Evolutionary conservation across 73 alveolate genomes (phyloP).

Genomic region (Tetrahymena borealis): DNA sequence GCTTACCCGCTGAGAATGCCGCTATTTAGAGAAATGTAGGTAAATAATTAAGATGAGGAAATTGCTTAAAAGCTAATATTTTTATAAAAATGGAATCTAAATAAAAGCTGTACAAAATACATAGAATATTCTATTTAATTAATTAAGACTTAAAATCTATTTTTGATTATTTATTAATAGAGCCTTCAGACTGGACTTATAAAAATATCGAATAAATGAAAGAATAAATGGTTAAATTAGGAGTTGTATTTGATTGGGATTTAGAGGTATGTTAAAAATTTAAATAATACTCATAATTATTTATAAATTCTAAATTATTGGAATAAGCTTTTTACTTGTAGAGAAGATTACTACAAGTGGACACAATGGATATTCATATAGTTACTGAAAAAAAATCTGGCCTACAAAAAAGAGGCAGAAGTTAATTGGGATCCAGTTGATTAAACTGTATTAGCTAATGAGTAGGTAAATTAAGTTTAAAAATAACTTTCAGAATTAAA

Average conservation of each 20-base stretch:
- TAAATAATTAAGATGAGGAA: too few relatives aligned
- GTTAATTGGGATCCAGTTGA: conserved; percentile 71
- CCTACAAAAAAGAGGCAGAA: conserved; percentile 57
- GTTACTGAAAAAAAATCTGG: conserved; percentile 49
- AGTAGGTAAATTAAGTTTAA: conserved; percentile 49
- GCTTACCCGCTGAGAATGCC: conserved; percentile 73
- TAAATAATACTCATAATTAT: conserved; percentile 5
- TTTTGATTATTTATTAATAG: too few relatives aligned
- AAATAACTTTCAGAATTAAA: too few relatives aligned
- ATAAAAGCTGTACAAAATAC: too few relatives aligned
- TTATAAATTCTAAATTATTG: background rate
- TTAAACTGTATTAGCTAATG: conserved; percentile 66
- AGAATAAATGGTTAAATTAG: conserved; percentile 38
- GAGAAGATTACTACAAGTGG: conserved; percentile 48
- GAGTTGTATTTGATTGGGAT: conserved; percentile 65
- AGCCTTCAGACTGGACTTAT: conserved; percentile 50
- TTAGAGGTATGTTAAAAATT: conserved; percentile 49
- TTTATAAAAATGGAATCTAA: too few relatives aligned
- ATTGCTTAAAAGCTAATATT: too few relatives aligned
- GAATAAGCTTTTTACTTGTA: background rate
- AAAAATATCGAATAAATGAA: conserved; percentile 50
- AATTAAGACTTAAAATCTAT: too few relatives aligned
- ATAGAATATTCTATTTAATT: too few relatives aligned
- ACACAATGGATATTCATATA: conserved; percentile 53
- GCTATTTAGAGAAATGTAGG: conserved; percentile 39